Conservation (phyloP, 2,329 filamentous ascomycete species). For the Cryphonectria carpinicola region DNA sequence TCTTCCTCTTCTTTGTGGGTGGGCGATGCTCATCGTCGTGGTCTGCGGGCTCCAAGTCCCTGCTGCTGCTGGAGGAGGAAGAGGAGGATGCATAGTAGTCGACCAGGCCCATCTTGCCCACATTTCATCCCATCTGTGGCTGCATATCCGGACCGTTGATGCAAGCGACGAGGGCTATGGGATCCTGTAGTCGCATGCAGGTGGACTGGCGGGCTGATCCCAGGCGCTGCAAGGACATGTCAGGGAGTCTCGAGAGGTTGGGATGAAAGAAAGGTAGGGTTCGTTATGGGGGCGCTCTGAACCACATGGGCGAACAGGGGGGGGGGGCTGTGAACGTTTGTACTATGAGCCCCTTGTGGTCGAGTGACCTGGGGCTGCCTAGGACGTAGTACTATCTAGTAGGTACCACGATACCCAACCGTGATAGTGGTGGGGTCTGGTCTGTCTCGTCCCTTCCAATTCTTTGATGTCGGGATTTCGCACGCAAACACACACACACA, state of each 20-base stretch:
- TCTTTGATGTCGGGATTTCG: neutral
- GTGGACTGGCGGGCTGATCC: neutral
- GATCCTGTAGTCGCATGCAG: neutral
- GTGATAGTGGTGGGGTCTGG: neutral
- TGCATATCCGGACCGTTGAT: neutral
- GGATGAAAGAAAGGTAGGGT: neutral
- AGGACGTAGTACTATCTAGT: neutral
- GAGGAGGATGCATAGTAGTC: slow-evolving; percentile 43
- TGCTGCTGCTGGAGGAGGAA: neutral
- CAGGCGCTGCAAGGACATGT: neutral
- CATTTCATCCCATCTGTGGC: neutral
- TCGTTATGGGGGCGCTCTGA: neutral
- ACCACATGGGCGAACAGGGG: neutral
- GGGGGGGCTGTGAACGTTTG: neutral
- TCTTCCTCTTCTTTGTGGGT: slow-evolving; percentile 32
- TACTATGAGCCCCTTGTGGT: neutral
- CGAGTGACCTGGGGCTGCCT: neutral
- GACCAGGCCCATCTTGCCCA: slow-evolving; percentile 42
- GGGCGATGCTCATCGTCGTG: slow-evolving; percentile 21
- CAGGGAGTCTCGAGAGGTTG: neutral
- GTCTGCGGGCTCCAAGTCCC: slow-evolving; percentile 23
- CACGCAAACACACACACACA: too few species aligned
- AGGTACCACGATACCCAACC: neutral
- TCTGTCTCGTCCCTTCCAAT: neutral
- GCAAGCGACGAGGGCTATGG: neutral